Conservation (phyloP, 2,329 filamentous ascomycete species). For the Aspergillus texensis region DNA sequence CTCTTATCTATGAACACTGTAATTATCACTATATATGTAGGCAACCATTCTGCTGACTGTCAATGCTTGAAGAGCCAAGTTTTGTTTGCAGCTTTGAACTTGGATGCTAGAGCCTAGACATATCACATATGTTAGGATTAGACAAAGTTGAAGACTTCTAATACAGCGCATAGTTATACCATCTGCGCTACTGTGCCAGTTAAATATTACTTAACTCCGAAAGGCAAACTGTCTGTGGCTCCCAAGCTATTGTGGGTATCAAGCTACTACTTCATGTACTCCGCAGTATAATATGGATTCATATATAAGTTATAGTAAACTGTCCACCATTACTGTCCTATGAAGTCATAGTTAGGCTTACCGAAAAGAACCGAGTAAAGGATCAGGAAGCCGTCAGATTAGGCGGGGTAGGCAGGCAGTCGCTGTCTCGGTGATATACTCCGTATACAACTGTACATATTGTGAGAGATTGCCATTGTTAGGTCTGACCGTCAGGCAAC, state of each 20-base stretch:
- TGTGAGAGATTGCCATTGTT: neutral
- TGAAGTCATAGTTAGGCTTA: neutral
- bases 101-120: no score
- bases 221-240: no score
- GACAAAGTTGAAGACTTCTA: no score
- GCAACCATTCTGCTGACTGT: neutral
- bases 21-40: neutral
- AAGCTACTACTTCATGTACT: no score
- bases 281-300: no score
- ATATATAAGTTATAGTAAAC: neutral
- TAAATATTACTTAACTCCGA: no score
- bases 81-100: no score
- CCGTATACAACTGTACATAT: neutral
- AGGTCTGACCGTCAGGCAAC: conserved; percentile 13
- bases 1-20: neutral
- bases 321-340: neutral
- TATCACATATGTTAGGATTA: no score
- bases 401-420: neutral
- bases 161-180: no score
- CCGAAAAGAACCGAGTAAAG: neutral
- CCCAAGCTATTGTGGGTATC: no score
- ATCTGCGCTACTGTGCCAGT: no score
- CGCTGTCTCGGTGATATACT: neutral
- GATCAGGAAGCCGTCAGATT: neutral
- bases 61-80: no score